Conservation (phyloP, 106 monocot species). For the Apostasia shenzhenica region DNA sequence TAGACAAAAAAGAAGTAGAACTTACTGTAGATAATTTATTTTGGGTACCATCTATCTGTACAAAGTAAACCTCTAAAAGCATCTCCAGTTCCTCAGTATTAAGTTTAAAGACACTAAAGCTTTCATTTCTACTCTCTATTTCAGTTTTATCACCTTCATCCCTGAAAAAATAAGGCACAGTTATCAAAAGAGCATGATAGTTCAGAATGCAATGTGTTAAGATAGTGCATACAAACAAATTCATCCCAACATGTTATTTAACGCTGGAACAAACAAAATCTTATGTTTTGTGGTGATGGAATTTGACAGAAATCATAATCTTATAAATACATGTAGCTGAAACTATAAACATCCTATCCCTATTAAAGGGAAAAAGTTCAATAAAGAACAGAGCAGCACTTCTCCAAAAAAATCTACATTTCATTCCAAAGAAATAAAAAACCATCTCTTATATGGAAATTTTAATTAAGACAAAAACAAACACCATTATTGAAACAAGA, state of each 20-base stretch:
- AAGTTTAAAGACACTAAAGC: constrained; percentile 34
- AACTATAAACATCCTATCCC: neutral
- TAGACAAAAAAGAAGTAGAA: neutral
- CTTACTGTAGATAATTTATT: constrained; percentile 52
- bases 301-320: neutral
- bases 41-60: constrained; percentile 57
- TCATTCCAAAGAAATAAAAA: no score
- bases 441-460: no score
- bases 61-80: constrained; percentile 65
- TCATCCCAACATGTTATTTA: no score
- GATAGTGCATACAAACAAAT: no score
- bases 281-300: neutral
- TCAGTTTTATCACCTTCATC: constrained; percentile 28
- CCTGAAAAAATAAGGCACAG: constrained; percentile 9
- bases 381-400: no score
- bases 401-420: no score
- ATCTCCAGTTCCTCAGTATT: constrained; percentile 53
- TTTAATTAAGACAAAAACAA: no score
- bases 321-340: neutral
- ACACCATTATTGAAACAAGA: no score
- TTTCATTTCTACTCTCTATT: constrained; percentile 23
- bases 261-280: no score
- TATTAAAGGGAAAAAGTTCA: no score
- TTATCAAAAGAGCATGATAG: no score
- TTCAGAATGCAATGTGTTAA: no score